phyloP scores from a whole-genome alignment of 768 basidiomycete species.

The Boletales sp. region DNA sequence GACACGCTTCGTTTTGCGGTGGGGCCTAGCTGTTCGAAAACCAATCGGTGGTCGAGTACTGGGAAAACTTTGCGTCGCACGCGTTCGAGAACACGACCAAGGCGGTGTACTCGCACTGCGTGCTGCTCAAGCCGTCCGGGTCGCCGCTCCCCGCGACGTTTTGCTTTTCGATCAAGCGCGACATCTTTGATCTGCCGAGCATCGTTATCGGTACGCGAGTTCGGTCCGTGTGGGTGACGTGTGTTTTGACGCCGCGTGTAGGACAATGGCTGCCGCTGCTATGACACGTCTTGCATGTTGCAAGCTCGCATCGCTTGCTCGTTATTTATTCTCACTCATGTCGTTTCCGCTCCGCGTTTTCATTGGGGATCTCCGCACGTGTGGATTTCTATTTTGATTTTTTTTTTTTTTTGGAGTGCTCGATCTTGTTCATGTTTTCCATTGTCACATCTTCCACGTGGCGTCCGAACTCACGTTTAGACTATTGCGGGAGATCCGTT shows the following conservation, averaged over 20 bases:
- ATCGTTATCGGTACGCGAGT: constrained; percentile 70
- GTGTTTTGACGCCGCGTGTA: constrained; percentile 26
- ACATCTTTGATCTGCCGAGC: constrained; percentile 87
- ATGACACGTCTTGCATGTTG: constrained; percentile 31
- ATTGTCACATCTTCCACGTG: too few species aligned
- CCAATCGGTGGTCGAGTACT: constrained; percentile 91
- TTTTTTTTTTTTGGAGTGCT: neutral
- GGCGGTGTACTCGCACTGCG: constrained; percentile 91
- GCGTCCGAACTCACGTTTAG: too few species aligned
- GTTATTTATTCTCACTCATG: constrained; percentile 3
- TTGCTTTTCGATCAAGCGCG: constrained; percentile 92
- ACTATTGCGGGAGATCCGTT: too few species aligned
- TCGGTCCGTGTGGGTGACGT: neutral
- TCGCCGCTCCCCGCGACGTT: constrained; percentile 88
- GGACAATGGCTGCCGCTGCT: constrained; percentile 87
- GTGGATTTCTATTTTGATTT: neutral
- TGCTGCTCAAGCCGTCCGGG: constrained; percentile 80
- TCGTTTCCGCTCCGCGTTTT: neutral
- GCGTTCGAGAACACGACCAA: constrained; percentile 98
- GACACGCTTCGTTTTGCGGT: too few species aligned
- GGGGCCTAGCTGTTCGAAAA: constrained; percentile 84
- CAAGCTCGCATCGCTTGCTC: constrained; percentile 6
- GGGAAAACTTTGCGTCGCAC: constrained; percentile 95
- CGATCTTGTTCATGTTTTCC: too few species aligned
- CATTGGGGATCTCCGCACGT: neutral